Evolutionary conservation across 179 eudicot species (phyloP).

Genomic region (Monotropa hypopitys): DNA sequence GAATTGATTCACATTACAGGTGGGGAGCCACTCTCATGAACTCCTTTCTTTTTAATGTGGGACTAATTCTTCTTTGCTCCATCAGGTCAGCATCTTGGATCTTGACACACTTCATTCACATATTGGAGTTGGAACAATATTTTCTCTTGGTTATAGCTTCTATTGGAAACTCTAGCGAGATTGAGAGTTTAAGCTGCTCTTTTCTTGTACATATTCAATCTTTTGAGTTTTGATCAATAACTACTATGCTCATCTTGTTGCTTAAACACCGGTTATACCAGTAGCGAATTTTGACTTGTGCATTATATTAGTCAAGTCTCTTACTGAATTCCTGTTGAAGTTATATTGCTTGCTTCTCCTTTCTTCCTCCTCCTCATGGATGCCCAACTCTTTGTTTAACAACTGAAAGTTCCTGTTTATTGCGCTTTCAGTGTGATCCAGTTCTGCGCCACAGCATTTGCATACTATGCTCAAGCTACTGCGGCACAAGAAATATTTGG

Average conservation of each 20-base stretch:
- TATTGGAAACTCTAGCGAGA: background rate
- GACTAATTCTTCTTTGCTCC: constrained; percentile 93
- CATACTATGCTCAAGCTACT: constrained; percentile 97
- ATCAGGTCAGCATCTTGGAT: constrained; percentile 51
- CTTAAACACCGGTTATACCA: background rate
- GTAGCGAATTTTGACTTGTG: background rate
- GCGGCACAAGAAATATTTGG: constrained; percentile 97
- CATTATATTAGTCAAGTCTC: background rate
- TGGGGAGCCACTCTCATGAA: constrained; percentile 99
- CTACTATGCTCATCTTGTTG: background rate
- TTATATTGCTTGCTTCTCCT: background rate
- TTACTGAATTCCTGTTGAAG: background rate
- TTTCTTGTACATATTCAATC: background rate
- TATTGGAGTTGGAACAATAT: background rate
- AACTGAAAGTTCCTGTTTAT: constrained; percentile 14
- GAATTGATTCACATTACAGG: constrained; percentile 33
- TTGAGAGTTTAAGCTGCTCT: background rate
- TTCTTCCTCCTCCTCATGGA: background rate
- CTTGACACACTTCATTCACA: background rate
- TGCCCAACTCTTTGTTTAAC: background rate
- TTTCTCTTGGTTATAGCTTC: background rate
- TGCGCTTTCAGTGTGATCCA: constrained; percentile 72
- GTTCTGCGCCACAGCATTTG: constrained; percentile 93
- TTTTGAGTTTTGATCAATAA: background rate
- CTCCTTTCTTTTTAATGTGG: constrained; percentile 92